phyloP scores from a whole-genome alignment of 1,284 basidiomycete genomes.

The Ceratobasidium sp. region DNA sequence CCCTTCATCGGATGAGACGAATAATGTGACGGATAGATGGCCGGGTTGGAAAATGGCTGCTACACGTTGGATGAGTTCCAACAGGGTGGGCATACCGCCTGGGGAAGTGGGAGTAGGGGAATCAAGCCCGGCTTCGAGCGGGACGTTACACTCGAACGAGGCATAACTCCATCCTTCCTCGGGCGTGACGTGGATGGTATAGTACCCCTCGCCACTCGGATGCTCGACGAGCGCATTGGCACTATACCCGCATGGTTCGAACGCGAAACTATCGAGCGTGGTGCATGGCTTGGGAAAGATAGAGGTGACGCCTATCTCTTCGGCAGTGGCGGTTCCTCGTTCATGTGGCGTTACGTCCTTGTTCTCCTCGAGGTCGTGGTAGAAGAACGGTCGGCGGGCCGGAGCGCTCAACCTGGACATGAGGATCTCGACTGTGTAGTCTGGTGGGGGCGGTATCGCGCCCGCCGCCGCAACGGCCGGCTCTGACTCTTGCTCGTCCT shows the following conservation, averaged over 20 bases:
- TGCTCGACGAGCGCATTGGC: slow-evolving; percentile 88
- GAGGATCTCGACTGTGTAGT: slow-evolving; percentile 97
- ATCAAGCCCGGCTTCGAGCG: slow-evolving; percentile 57
- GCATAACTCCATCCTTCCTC: slow-evolving; percentile 98
- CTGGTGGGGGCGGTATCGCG: slow-evolving; percentile 50
- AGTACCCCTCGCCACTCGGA: slow-evolving; percentile 70
- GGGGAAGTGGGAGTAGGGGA: slow-evolving; percentile 48
- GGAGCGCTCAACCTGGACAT: slow-evolving; percentile 90
- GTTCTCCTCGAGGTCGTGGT: slow-evolving; percentile 50
- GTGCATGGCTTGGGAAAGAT: slow-evolving; percentile 82
- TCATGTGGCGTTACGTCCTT: slow-evolving; percentile 56
- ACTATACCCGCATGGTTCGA: slow-evolving; percentile 95
- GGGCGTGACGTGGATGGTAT: slow-evolving; percentile 98
- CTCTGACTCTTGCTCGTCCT: slow-evolving; percentile 36
- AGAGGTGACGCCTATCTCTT: slow-evolving; percentile 77
- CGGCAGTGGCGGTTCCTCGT: slow-evolving; percentile 72
- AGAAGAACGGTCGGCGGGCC: slow-evolving; percentile 81
- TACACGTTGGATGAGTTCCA: slow-evolving; percentile 82
- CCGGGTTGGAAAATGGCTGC: slow-evolving; percentile 92
- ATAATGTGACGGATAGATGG: slow-evolving; percentile 86
- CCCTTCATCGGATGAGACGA: slow-evolving; percentile 71
- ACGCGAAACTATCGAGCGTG: slow-evolving; percentile 89
- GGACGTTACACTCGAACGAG: slow-evolving; percentile 98
- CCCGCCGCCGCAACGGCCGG: slow-evolving; percentile 49
- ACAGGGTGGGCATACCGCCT: slow-evolving; percentile 68